phyloP scores from a whole-genome alignment of 345 rosid species.

The Excoecaria agallocha region DNA sequence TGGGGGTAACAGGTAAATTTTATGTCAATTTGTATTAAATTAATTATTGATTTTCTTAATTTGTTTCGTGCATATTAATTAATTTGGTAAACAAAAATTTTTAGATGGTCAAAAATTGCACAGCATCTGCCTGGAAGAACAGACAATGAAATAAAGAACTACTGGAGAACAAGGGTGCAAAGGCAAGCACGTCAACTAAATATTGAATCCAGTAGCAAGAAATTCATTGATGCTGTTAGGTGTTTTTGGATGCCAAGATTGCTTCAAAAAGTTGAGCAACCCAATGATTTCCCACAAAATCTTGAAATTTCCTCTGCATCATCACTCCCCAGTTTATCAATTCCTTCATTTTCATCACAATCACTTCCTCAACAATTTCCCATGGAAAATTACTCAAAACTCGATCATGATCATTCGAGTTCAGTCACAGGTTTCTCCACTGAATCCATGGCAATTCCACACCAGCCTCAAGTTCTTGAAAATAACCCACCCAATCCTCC shows the following conservation, averaged over 20 bases:
- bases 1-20: conserved; percentile 85
- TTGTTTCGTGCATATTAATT: not conserved
- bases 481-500: conserved; percentile 13
- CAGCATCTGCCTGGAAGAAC: conserved; percentile 89
- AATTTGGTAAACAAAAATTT: not conserved
- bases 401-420: conserved; percentile 28
- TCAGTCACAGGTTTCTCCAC: conserved; percentile 25
- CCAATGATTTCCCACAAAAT: not conserved
- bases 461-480: conserved; percentile 34
- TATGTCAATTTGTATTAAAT: not conserved
- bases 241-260: conserved; percentile 91
- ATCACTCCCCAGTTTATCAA: not conserved
- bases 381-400: not conserved
- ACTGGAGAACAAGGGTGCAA: conserved; percentile 97
- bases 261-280: conserved; percentile 43
- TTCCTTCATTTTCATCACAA: not conserved
- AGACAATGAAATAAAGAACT: conserved; percentile 93
- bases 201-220: conserved; percentile 84
- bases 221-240: conserved; percentile 75
- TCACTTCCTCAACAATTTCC: conserved; percentile 1
- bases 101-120: conserved; percentile 95
- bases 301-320: not conserved
- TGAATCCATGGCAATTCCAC: conserved; percentile 30
- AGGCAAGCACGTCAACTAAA: conserved; percentile 90
- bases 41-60: no score